Evolutionary conservation across 345 rosid species (phyloP).

Genomic region (Gossypium australe): DNA sequence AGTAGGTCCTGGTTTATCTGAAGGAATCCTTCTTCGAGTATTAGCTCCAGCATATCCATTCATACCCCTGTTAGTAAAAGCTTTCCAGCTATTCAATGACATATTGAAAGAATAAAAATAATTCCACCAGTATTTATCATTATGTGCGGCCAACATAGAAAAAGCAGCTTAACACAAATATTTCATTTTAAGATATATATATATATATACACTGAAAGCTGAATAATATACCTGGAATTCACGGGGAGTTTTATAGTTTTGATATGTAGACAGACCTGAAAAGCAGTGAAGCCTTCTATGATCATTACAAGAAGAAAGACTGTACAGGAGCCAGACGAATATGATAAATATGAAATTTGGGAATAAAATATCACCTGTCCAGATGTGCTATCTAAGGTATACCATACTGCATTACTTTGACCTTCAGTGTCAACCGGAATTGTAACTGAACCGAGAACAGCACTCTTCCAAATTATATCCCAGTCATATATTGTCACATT

Average conservation of each 20-base stretch:
- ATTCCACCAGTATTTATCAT: background rate
- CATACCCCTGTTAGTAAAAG: conserved; percentile 37
- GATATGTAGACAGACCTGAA: conserved; percentile 91
- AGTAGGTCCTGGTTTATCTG: conserved; percentile 80
- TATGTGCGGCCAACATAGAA: background rate
- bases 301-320: conserved; percentile 12
- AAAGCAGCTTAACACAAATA: background rate
- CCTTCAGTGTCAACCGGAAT: conserved; percentile 82
- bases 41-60: conserved; percentile 74
- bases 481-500: conserved; percentile 95
- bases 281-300: conserved; percentile 17
- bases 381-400: conserved; percentile 78
- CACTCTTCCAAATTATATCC: conserved; percentile 99
- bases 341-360: conserved; percentile 11
- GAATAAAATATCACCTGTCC: conserved; percentile 63
- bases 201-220: background rate
- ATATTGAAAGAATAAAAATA: background rate
- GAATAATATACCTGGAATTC: conserved; percentile 57
- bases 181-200: background rate
- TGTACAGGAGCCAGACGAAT: background rate
- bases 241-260: conserved; percentile 54
- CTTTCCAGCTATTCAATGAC: conserved; percentile 14
- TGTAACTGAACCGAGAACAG: conserved; percentile 90
- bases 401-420: conserved; percentile 85
- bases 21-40: conserved; percentile 58